Conservation (phyloP, 1,284 basidiomycete genomes). For the Naganishia liquefaciens region DNA sequence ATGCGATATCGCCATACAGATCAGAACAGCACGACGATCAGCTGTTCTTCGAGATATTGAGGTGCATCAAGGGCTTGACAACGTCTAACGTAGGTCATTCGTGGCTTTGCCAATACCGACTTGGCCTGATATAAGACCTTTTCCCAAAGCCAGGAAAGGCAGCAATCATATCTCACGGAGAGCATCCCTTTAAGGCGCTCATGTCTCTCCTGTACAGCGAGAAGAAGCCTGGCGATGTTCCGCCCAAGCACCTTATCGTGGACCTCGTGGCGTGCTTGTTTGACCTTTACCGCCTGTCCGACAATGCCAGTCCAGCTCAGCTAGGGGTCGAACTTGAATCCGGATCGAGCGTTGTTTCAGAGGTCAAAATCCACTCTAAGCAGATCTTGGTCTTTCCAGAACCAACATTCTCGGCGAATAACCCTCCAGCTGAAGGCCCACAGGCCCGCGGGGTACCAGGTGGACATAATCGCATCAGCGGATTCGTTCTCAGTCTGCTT, state of each 20-base stretch:
- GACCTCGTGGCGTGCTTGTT: slow-evolving; percentile 81
- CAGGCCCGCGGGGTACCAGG: not conserved
- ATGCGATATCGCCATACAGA: slow-evolving; percentile 54
- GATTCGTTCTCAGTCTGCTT: slow-evolving; percentile 16
- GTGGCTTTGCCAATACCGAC: not conserved
- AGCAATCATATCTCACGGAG: slow-evolving; percentile 77
- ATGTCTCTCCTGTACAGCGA: slow-evolving; percentile 86
- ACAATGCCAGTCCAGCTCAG: not conserved
- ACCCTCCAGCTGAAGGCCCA: not conserved
- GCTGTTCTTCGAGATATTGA: slow-evolving; percentile 84
- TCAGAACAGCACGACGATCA: slow-evolving; percentile 98
- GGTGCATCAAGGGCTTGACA: slow-evolving; percentile 89
- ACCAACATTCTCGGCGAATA: not conserved
- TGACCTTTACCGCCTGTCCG: slow-evolving; percentile 67
- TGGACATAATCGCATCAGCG: slow-evolving; percentile 7
- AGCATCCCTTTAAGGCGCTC: slow-evolving; percentile 81
- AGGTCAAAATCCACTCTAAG: not conserved
- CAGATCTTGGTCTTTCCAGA: not conserved
- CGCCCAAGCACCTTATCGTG: slow-evolving; percentile 82
- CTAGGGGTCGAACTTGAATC: not conserved
- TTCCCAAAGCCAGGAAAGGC: slow-evolving; percentile 50
- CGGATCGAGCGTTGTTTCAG: no score
- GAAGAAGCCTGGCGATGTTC: slow-evolving; percentile 93
- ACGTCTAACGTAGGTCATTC: slow-evolving; percentile 69
- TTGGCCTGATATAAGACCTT: not conserved